A percentile compares a stretch with the other conserved stretches of the same genome.
These are phyloP conservation scores for Phytopythium kandeliae DNA, from an alignment of 352 stramenopile species.

Conservation along the genomic window DNA sequence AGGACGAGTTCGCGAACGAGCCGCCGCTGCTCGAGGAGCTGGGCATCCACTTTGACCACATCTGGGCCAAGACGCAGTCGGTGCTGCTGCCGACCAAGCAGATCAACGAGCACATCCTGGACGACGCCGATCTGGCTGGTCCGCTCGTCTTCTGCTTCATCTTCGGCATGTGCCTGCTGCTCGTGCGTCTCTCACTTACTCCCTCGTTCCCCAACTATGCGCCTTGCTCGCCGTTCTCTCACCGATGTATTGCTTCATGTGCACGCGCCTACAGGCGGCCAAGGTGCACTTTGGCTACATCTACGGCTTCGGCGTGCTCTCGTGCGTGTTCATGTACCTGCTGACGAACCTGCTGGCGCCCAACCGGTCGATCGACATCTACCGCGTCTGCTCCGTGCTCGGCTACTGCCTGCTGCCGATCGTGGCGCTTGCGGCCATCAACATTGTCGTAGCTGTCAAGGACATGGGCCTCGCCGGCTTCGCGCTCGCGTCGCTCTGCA, in stretches of 20 bases:
- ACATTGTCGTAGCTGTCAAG: constrained; percentile 90
- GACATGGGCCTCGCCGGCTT: constrained; percentile 71
- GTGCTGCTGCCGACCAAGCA: constrained; percentile 92
- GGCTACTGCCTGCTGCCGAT: constrained; percentile 98
- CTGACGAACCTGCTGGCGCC: constrained; percentile 95
- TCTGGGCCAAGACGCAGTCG: constrained; percentile 95
- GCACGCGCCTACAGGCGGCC: constrained; percentile 36
- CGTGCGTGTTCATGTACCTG: constrained; percentile 94
- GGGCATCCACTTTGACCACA: constrained; percentile 97
- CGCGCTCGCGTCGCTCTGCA: constrained; percentile 79
- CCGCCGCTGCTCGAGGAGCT: constrained; percentile 97
- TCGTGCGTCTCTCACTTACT: constrained; percentile 69
- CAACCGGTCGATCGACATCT: constrained; percentile 87
- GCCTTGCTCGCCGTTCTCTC: neutral
- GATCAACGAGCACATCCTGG: constrained; percentile 86
- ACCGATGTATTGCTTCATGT: constrained; percentile 1
- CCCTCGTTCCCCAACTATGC: too few relatives aligned
- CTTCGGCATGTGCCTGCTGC: constrained; percentile 92
- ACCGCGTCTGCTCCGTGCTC: constrained; percentile 92
- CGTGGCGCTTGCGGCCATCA: constrained; percentile 91
- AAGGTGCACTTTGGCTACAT: constrained; percentile 99
- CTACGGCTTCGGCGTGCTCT: constrained; percentile 97
- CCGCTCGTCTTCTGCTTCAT: constrained; percentile 93
- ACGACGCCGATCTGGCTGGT: constrained; percentile 92
- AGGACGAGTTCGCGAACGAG: constrained; percentile 94